Evolutionary conservation across 352 stramenopile genomes (phyloP), one percentile per base, ranked within the genome.

Genomic region (Globisporangium paddicum): DNA sequence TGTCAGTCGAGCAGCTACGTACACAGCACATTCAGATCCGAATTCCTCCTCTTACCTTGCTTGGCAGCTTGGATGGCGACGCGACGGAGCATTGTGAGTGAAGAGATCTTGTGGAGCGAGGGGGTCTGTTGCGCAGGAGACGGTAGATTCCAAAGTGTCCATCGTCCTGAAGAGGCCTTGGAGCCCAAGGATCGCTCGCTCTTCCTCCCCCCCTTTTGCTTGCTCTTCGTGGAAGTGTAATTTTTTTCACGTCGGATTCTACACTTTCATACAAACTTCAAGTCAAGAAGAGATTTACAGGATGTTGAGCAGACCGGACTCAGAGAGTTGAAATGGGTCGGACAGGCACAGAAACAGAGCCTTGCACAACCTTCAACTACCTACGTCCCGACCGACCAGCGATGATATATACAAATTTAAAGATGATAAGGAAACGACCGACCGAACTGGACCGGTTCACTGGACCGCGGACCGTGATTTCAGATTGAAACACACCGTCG

Each of bases 51-150:
- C 56, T 37, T 30, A 63, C 53, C 63, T 50, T 82, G 73, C 58
- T 79, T 77, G 58, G 66, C 58, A 14, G 70, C 65, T 38, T 71
- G 73, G 61, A 82, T 38, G 46, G 71, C 69, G 25, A 66, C 72
- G 53, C 76, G 80, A 44, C 80, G 80, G 34, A 90, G 63, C 77
- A 88, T 89, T 56, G 18, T 60, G 51, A 18, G 28, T 19, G 30
- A 40, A 48, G 47, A 23, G n/a, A n/a, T n/a, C n/a, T n/a, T n/a
- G n/a, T n/a, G 5, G 16, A 28, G 44, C 35, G 19, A 26, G 23
- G 26, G 30, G 21, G 14, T 50, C 51, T 58, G 55, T 47, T 74
- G 62, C n/a, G 58, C 53, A 60, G 26, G 46, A 69, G 51, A 32
- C 49, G 69, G 71, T 56, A 66, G 50, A 70, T 78, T 78, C 38